Percentiles rank a stretch among this genome's conserved stretches.
Evolutionary conservation across 495 filamentous ascomycete genomes (phyloP).

Genomic region (Rhizodiscina lignyota): DNA sequence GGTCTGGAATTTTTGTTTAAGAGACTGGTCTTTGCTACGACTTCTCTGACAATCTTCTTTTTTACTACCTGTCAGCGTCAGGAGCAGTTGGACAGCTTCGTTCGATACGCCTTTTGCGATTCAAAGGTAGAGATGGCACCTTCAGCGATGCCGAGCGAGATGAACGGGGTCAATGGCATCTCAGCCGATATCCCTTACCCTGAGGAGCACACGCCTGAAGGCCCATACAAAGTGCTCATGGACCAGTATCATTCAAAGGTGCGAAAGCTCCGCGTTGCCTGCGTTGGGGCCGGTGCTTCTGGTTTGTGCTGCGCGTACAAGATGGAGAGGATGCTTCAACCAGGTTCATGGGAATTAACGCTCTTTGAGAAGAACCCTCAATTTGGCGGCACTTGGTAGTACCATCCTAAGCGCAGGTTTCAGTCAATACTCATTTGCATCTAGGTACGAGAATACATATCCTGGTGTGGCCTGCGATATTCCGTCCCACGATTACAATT

Average conservation of each 20-base stretch:
- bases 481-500: constrained; percentile 18
- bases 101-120: too few relatives aligned
- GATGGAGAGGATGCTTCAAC: constrained; percentile 17
- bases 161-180: constrained; percentile 16
- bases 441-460: constrained; percentile 16
- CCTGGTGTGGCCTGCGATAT: constrained; percentile 22
- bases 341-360: constrained; percentile 15
- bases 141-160: constrained; percentile 12
- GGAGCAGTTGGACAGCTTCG: too few relatives aligned
- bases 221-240: constrained; percentile 13
- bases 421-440: too few relatives aligned
- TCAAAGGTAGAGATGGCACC: constrained; percentile 10
- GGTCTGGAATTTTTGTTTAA: too few relatives aligned
- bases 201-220: constrained; percentile 12
- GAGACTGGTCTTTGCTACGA: too few relatives aligned
- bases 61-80: too few relatives aligned
- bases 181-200: constrained; percentile 13
- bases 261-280: constrained; percentile 14
- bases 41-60: too few relatives aligned
- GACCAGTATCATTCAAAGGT: constrained; percentile 19
- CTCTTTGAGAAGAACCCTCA: constrained; percentile 13
- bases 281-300: constrained; percentile 16
- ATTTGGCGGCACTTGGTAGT: constrained; percentile 18
- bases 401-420: too few relatives aligned
- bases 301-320: constrained; percentile 20